phyloP scores from a whole-genome alignment of 148 eudicot species.

The Simmondsia chinensis region DNA sequence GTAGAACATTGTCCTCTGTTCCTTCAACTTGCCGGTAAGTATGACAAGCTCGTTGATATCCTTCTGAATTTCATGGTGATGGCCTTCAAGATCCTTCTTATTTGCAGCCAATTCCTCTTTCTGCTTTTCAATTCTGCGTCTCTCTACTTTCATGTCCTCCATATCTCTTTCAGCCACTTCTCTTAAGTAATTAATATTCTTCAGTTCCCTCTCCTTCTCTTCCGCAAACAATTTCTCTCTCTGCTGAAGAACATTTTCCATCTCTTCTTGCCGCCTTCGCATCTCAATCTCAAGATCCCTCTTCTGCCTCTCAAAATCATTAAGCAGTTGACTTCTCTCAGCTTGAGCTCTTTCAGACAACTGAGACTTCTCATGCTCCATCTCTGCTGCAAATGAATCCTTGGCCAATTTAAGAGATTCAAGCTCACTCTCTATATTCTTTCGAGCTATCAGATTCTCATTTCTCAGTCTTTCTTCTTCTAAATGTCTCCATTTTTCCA shows the following conservation, averaged over 20 bases:
- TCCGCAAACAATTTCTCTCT: conserved; percentile 54
- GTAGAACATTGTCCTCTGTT: conserved; percentile 73
- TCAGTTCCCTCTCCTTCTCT: conserved; percentile 64
- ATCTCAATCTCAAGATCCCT: conserved; percentile 65
- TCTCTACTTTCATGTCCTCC: conserved; percentile 71
- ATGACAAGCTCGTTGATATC: conserved; percentile 78
- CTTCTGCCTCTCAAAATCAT: conserved; percentile 61
- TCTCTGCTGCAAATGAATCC: conserved; percentile 64
- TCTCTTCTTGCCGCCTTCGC: conserved; percentile 50
- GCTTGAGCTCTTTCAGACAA: conserved; percentile 49
- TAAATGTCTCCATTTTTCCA: conserved; percentile 49
- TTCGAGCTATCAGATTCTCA: conserved; percentile 47
- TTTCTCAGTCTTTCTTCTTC: conserved; percentile 70
- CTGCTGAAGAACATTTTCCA: conserved; percentile 43
- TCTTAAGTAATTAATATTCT: conserved; percentile 41
- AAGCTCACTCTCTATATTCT: conserved; percentile 58
- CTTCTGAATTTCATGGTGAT: conserved; percentile 62
- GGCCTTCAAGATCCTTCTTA: conserved; percentile 64
- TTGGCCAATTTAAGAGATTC: conserved; percentile 70
- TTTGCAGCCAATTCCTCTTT: conserved; percentile 44
- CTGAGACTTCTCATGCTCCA: conserved; percentile 71
- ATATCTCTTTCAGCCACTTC: conserved; percentile 61
- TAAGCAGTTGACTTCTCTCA: conserved; percentile 51
- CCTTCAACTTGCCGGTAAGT: conserved; percentile 73
- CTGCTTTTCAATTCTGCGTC: conserved; percentile 47